Evolutionary conservation across 2,329 filamentous ascomycete genomes (phyloP).

Genomic region (Penicillium glabrum): DNA sequence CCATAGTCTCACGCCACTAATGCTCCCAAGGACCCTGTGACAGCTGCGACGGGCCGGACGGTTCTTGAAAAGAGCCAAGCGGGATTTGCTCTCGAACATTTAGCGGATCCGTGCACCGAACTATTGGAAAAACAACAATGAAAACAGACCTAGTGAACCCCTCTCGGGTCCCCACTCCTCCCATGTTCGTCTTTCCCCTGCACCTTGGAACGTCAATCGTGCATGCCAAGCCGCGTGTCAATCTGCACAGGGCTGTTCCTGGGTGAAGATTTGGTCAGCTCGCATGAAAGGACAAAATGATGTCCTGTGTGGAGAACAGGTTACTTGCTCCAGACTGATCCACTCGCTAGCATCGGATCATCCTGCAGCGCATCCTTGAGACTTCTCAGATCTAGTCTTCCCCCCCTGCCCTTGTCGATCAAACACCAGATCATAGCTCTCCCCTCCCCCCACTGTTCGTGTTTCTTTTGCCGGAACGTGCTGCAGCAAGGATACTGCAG

Average conservation of each 20-base stretch:
- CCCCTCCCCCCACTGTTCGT: slow-evolving; percentile 14
- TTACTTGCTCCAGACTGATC: slow-evolving; percentile 11
- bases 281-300: slow-evolving; percentile 9
- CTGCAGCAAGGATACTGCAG: slow-evolving; percentile 22
- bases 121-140: slow-evolving; percentile 17
- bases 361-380: slow-evolving; percentile 13
- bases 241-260: background rate
- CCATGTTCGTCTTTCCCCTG: slow-evolving; percentile 1
- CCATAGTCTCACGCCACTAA: background rate
- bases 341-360: slow-evolving; percentile 21
- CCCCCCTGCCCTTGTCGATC: background rate
- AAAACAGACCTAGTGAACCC: background rate
- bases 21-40: background rate
- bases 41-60: slow-evolving; percentile 11
- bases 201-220: slow-evolving; percentile 16
- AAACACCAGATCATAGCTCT: background rate
- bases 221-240: slow-evolving; percentile 17
- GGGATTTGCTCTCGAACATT: slow-evolving; percentile 4
- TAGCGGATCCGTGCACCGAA: slow-evolving; percentile 24
- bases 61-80: slow-evolving; percentile 3
- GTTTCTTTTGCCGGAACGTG: slow-evolving; percentile 18
- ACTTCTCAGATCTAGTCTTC: slow-evolving; percentile 19
- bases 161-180: background rate
- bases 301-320: background rate
- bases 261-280: background rate